Evolutionary conservation across 306 rosid species (phyloP).

Genomic region (Oxytropis ochrocephala): DNA sequence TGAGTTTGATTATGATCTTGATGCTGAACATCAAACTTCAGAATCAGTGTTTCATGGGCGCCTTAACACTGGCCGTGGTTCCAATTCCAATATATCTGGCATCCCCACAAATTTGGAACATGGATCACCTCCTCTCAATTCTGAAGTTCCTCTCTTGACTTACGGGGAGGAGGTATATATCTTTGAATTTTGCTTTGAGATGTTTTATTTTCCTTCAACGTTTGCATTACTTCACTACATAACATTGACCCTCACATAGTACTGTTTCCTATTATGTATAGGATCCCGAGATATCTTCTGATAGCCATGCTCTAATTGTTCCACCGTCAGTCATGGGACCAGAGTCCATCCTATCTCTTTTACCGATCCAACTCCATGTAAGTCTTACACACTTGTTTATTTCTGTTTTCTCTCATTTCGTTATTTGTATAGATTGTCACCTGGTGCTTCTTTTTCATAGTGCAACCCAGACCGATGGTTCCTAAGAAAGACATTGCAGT

Average conservation of each 20-base stretch:
- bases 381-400: slow-evolving; percentile 23
- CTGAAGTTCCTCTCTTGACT: slow-evolving; percentile 63
- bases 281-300: slow-evolving; percentile 56
- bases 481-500: slow-evolving; percentile 70
- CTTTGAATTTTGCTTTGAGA: background rate
- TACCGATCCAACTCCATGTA: slow-evolving; percentile 44
- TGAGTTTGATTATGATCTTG: slow-evolving; percentile 44
- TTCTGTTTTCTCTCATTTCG: background rate
- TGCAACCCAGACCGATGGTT: slow-evolving; percentile 70
- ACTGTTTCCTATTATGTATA: too few species aligned
- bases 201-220: background rate
- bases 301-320: slow-evolving; percentile 57
- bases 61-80: slow-evolving; percentile 9
- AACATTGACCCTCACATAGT: too few species aligned
- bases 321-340: slow-evolving; percentile 55
- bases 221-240: background rate
- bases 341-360: slow-evolving; percentile 40
- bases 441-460: slow-evolving; percentile 25
- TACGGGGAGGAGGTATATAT: slow-evolving; percentile 71
- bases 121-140: slow-evolving; percentile 34
- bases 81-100: slow-evolving; percentile 30
- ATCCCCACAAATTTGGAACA: slow-evolving; percentile 25
- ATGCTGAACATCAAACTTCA: too few species aligned
- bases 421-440: slow-evolving; percentile 4
- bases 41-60: slow-evolving; percentile 29